A percentile compares a stretch with the other conserved stretches of the same genome.
Conservation (phyloP, 306 rosid genomes). For the Prunus mongolica region DNA sequence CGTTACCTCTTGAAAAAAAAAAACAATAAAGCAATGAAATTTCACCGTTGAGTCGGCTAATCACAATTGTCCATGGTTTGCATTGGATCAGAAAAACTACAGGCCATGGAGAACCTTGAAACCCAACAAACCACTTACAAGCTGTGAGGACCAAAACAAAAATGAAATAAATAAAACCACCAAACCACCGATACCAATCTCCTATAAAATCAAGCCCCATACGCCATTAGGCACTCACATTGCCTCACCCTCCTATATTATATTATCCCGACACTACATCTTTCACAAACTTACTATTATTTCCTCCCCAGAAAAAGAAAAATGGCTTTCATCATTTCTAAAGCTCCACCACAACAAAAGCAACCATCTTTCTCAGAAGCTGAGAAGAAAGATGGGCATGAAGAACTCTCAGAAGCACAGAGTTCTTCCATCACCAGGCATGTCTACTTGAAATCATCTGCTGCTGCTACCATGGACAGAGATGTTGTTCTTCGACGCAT, state of each 20-base stretch:
- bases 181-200: not conserved
- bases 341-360: constrained; percentile 7
- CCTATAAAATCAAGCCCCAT: not conserved
- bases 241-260: too few species aligned
- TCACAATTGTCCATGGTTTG: not conserved
- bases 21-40: not conserved
- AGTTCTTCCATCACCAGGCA: constrained; percentile 38
- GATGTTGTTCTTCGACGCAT: constrained; percentile 60
- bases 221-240: constrained; percentile 1
- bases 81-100: not conserved
- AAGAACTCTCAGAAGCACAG: not conserved
- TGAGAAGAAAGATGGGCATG: constrained; percentile 16
- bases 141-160: not conserved
- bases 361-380: constrained; percentile 29
- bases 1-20: too few species aligned
- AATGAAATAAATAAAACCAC: not conserved
- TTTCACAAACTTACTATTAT: not conserved
- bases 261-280: not conserved
- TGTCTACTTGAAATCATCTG: constrained; percentile 43
- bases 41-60: not conserved
- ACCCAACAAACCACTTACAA: not conserved
- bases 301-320: not conserved
- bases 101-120: not conserved
- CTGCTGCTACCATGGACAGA: constrained; percentile 48
- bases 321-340: constrained; percentile 42